Percentiles rank a stretch among this genome's conserved stretches.
These are phyloP conservation scores for Thermomucor indicae-seudaticae DNA, from an alignment of 371 early-diverging fungal genomes.

Conservation along the genomic window DNA sequence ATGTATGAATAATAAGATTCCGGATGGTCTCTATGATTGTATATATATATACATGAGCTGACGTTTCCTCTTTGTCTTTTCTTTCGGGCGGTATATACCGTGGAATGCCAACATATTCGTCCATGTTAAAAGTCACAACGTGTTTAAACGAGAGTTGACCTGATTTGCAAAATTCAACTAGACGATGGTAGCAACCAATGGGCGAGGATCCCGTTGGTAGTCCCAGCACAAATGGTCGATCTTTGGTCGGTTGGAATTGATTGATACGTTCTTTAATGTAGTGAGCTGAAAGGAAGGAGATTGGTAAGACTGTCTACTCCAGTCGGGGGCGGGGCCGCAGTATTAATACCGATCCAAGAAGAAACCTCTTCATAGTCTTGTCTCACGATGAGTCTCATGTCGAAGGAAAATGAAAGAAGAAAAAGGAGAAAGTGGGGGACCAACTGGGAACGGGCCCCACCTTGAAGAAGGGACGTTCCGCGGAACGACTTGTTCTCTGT, in stretches of 20 bases:
- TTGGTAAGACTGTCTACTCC: background rate
- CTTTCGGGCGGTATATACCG: constrained; percentile 3
- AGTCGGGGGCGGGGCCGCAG: background rate
- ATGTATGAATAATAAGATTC: constrained; percentile 89
- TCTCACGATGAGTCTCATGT: constrained; percentile 72
- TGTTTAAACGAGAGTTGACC: constrained; percentile 63
- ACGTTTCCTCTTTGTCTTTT: background rate
- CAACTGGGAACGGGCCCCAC: too few relatives aligned
- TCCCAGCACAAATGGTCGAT: constrained; percentile 81
- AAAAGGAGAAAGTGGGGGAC: background rate
- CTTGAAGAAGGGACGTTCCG: too few relatives aligned
- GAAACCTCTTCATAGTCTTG: constrained; percentile 65
- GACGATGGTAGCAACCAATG: constrained; percentile 63
- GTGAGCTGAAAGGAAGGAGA: constrained; percentile 45
- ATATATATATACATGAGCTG: background rate
- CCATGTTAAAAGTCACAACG: constrained; percentile 75
- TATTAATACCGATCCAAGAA: constrained; percentile 51
- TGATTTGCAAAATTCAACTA: constrained; percentile 57
- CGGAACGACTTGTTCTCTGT: too few relatives aligned
- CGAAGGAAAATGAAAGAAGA: background rate
- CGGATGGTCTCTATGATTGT: constrained; percentile 59
- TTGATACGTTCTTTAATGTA: constrained; percentile 80
- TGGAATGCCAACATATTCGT: constrained; percentile 56
- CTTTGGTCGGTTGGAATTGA: constrained; percentile 70
- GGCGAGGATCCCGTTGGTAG: constrained; percentile 87